These are phyloP conservation scores for Amanita molliuscula DNA, from an alignment of 768 basidiomycete genomes.

Conservation along the genomic window DNA sequence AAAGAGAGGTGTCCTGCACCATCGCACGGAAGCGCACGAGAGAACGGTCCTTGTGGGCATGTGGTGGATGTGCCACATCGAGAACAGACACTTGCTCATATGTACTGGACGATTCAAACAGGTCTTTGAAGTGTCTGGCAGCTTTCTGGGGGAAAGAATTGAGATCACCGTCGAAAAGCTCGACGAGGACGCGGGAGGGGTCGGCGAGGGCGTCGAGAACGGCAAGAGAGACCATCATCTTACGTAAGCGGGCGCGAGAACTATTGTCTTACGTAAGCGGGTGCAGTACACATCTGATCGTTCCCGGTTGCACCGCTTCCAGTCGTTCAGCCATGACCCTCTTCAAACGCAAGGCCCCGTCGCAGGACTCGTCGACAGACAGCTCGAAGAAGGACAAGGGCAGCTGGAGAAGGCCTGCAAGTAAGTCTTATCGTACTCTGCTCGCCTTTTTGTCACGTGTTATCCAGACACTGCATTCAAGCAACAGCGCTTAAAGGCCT, in stretches of 20 bases:
- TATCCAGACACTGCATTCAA: constrained; percentile 91
- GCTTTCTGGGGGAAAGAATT: constrained; percentile 3
- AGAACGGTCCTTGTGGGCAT: constrained; percentile 36
- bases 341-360: constrained; percentile 42
- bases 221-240: constrained; percentile 2
- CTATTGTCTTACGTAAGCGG: too few relatives aligned
- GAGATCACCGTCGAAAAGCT: constrained; percentile 3
- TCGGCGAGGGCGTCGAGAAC: constrained; percentile 3
- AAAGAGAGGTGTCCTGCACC: constrained; percentile 74
- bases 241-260: constrained; percentile 5
- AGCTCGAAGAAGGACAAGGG: constrained; percentile 76
- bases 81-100: constrained; percentile 47
- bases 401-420: constrained; percentile 77
- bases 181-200: background rate
- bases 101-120: background rate
- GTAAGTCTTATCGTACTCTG: constrained; percentile 31
- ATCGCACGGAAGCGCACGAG: constrained; percentile 69
- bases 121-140: background rate
- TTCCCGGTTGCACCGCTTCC: background rate
- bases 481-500: constrained; percentile 98
- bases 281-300: too few relatives aligned
- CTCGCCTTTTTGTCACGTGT: constrained; percentile 8
- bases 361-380: constrained; percentile 26
- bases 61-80: constrained; percentile 35
- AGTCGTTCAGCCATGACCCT: constrained; percentile 36